Conservation (phyloP, 805 yeast species). For the Hagleromyces aurorensis region DNA sequence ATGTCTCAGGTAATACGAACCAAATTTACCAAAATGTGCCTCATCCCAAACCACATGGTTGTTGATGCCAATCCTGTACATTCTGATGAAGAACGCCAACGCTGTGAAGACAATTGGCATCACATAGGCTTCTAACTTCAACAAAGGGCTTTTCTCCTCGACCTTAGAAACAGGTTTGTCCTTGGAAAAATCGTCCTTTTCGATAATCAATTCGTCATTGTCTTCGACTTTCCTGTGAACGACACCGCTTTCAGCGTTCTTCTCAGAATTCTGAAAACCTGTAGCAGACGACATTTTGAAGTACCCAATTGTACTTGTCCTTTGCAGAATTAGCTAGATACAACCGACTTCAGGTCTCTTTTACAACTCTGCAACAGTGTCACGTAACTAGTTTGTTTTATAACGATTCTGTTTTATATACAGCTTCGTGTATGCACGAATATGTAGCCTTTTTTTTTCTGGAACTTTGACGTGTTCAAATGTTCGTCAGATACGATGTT, state of each 20-base stretch:
- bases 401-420: no score
- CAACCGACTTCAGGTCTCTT: not conserved
- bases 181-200: slow-evolving; percentile 18
- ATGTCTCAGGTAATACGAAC: slow-evolving; percentile 68
- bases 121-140: slow-evolving; percentile 27
- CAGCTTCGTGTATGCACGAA: no score
- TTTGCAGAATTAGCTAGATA: not conserved
- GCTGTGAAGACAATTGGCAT: slow-evolving; percentile 40
- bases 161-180: slow-evolving; percentile 4
- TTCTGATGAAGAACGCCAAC: slow-evolving; percentile 46
- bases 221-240: slow-evolving; percentile 7
- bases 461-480: no score
- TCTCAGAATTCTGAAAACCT: slow-evolving; percentile 15
- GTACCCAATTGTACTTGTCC: no score
- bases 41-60: slow-evolving; percentile 79
- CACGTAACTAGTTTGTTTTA: no score
- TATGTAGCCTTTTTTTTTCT: no score
- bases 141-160: slow-evolving; percentile 7
- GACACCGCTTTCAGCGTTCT: slow-evolving; percentile 8
- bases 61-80: slow-evolving; percentile 49
- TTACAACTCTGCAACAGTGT: no score
- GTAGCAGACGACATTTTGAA: slow-evolving; percentile 17
- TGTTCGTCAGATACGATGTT: no score
- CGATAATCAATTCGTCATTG: slow-evolving; percentile 7
- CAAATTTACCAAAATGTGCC: slow-evolving; percentile 84